Evolutionary conservation across 2,329 filamentous ascomycete species (phyloP).

Genomic region (Colletotrichum sidae): DNA sequence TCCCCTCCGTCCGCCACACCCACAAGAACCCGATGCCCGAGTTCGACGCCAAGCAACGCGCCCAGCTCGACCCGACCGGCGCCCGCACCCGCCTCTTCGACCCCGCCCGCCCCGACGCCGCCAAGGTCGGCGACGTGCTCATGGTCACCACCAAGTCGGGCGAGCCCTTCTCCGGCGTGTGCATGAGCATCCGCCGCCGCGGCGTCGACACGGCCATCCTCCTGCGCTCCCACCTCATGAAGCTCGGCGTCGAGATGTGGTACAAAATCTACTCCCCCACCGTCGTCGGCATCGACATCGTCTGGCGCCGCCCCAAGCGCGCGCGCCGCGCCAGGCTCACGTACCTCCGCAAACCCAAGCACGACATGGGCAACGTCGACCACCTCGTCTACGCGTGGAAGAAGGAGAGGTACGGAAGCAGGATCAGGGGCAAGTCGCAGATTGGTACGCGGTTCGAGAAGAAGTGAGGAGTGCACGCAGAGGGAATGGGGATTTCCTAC

Average conservation of each 20-base stretch:
- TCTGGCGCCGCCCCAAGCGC: constrained; percentile 86
- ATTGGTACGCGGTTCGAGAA: constrained; percentile 32
- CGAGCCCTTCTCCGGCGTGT: constrained; percentile 91
- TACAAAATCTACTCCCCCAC: constrained; percentile 94
- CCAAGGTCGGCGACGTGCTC: constrained; percentile 88
- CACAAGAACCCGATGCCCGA: constrained; percentile 76
- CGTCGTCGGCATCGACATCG: constrained; percentile 91
- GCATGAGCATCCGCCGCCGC: constrained; percentile 86
- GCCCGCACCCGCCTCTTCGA: constrained; percentile 86
- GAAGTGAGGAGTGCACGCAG: not conserved
- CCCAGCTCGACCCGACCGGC: constrained; percentile 84
- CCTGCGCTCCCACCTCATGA: constrained; percentile 86
- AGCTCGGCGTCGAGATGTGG: constrained; percentile 95
- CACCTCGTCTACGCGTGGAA: constrained; percentile 73
- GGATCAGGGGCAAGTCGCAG: constrained; percentile 38
- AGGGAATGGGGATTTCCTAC: too few relatives aligned
- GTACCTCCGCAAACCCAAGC: constrained; percentile 89
- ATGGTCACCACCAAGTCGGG: constrained; percentile 84
- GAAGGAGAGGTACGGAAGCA: constrained; percentile 56
- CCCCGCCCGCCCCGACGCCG: constrained; percentile 79
- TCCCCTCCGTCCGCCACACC: constrained; percentile 64
- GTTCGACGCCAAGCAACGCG: constrained; percentile 77
- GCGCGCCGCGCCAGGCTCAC: constrained; percentile 88
- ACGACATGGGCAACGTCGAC: constrained; percentile 89
- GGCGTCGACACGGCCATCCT: constrained; percentile 91